phyloP scores from a whole-genome alignment of 352 stramenopile genomes.

The Globisporangium splendens region DNA sequence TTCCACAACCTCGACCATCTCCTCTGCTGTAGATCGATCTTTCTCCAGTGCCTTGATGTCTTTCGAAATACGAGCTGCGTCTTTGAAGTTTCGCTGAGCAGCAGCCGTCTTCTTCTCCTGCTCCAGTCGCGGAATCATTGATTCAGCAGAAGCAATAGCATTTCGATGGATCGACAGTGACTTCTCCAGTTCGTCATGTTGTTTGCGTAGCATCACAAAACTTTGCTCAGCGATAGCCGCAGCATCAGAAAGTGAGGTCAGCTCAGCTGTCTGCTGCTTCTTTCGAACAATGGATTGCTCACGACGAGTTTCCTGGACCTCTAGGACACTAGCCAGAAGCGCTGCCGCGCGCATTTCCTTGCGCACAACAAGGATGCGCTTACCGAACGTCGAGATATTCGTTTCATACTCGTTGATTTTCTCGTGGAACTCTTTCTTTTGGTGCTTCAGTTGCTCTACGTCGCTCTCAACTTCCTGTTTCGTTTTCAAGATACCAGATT shows the following conservation, averaged over 20 bases:
- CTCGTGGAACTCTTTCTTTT: slow-evolving; percentile 52
- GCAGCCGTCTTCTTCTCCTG: slow-evolving; percentile 78
- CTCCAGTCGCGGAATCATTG: slow-evolving; percentile 75
- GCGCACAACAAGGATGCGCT: slow-evolving; percentile 52
- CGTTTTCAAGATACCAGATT: slow-evolving; percentile 67
- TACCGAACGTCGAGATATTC: slow-evolving; percentile 49
- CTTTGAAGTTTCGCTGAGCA: slow-evolving; percentile 84
- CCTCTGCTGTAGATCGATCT: slow-evolving; percentile 69
- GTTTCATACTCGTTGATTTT: slow-evolving; percentile 48
- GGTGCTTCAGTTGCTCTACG: slow-evolving; percentile 48
- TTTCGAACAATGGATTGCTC: slow-evolving; percentile 67
- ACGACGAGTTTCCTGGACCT: slow-evolving; percentile 67
- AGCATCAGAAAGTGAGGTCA: slow-evolving; percentile 64
- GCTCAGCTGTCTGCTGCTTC: slow-evolving; percentile 69
- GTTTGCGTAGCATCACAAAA: slow-evolving; percentile 65
- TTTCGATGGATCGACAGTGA: slow-evolving; percentile 72
- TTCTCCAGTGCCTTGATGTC: slow-evolving; percentile 87
- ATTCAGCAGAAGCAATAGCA: slow-evolving; percentile 73
- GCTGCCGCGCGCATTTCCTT: slow-evolving; percentile 70
- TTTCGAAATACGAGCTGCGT: slow-evolving; percentile 80
- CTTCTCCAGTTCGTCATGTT: slow-evolving; percentile 76
- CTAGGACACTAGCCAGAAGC: slow-evolving; percentile 58
- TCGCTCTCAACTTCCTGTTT: slow-evolving; percentile 75
- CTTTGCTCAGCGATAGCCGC: slow-evolving; percentile 73
- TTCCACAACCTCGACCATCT: slow-evolving; percentile 78